Conservation (phyloP, 768 basidiomycete genomes). For the Termitomyces sp. region DNA sequence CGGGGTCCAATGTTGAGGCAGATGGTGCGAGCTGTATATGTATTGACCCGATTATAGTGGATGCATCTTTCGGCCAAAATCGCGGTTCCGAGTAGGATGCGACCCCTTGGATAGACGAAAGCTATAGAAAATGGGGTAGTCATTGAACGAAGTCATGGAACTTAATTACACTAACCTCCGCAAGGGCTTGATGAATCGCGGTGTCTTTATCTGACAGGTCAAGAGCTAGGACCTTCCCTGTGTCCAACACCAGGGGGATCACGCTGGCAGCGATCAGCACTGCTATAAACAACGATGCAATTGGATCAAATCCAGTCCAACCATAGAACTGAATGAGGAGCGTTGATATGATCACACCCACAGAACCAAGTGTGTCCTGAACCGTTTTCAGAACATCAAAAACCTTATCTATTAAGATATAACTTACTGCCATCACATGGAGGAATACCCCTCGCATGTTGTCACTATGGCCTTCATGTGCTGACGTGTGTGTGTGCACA, state of each 20-base stretch:
- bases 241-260: slow-evolving; percentile 90
- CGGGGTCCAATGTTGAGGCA: slow-evolving; percentile 48
- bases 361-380: slow-evolving; percentile 92
- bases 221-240: slow-evolving; percentile 80
- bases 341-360: slow-evolving; percentile 97
- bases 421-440: slow-evolving; percentile 88
- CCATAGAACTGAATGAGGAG: slow-evolving; percentile 93
- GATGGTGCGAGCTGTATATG: slow-evolving; percentile 81
- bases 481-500: slow-evolving; percentile 37
- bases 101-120: slow-evolving; percentile 72
- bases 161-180: slow-evolving; percentile 43
- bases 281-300: slow-evolving; percentile 96
- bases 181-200: slow-evolving; percentile 51
- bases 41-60: slow-evolving; percentile 83
- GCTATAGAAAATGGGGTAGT: slow-evolving; percentile 37
- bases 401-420: background rate
- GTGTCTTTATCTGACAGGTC: slow-evolving; percentile 68
- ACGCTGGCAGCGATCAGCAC: slow-evolving; percentile 93
- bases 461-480: slow-evolving; percentile 86
- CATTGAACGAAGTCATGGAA: background rate
- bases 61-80: slow-evolving; percentile 96
- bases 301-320: slow-evolving; percentile 98
- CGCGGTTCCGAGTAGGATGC: slow-evolving; percentile 75
- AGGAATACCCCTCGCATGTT: slow-evolving; percentile 99
- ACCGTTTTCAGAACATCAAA: slow-evolving; percentile 3